Conservation (phyloP, 306 rosid genomes). For the Myrica gale region DNA sequence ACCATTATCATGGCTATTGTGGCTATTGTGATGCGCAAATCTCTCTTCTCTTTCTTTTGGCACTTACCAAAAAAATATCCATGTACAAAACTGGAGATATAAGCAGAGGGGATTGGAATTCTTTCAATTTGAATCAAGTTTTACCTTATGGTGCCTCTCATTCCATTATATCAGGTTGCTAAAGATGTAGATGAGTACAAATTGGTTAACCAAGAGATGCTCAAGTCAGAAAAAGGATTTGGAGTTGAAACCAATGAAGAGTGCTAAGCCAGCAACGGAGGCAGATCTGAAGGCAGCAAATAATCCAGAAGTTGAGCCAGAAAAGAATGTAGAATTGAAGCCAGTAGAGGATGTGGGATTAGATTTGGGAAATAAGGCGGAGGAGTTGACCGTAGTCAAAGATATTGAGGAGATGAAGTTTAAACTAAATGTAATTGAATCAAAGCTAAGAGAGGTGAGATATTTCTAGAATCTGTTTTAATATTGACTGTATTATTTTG, state of each 20-base stretch:
- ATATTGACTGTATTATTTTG: neutral
- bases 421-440: slow-evolving; percentile 63
- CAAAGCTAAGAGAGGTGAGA: slow-evolving; percentile 81
- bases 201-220: slow-evolving; percentile 30
- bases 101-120: neutral
- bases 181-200: slow-evolving; percentile 33
- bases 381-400: slow-evolving; percentile 52
- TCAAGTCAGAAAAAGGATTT: slow-evolving; percentile 33
- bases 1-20: neutral
- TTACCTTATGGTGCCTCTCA: neutral
- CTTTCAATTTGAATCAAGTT: neutral
- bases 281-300: slow-evolving; percentile 13
- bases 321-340: slow-evolving; percentile 27
- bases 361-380: slow-evolving; percentile 27
- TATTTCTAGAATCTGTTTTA: slow-evolving; percentile 20
- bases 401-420: slow-evolving; percentile 74
- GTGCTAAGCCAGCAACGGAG: neutral
- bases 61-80: neutral
- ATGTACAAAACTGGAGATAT: neutral
- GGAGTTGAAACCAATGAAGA: slow-evolving; percentile 5
- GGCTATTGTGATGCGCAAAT: neutral
- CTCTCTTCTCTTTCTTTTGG: neutral
- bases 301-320: slow-evolving; percentile 19
- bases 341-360: slow-evolving; percentile 24
- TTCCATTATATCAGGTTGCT: slow-evolving; percentile 31